These are phyloP conservation scores for Kandelia obovata DNA, from an alignment of 345 rosid species.

Conservation along the genomic window DNA sequence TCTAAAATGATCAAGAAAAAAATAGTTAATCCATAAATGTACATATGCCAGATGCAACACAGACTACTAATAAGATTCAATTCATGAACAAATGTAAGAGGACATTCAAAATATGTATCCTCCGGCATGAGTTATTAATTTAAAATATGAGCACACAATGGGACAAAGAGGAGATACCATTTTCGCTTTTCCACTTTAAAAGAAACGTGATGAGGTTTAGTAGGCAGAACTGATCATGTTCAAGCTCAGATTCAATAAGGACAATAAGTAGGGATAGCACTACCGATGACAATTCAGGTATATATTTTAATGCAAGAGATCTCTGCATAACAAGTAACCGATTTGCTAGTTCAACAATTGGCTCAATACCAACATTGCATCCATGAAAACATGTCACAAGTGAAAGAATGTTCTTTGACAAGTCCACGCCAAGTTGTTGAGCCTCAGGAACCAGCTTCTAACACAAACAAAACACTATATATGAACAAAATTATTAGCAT, in stretches of 20 bases:
- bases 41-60: neutral
- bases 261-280: conserved; percentile 49
- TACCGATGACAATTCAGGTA: conserved; percentile 46
- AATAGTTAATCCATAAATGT: neutral
- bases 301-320: conserved; percentile 56
- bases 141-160: neutral
- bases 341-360: conserved; percentile 51
- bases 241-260: conserved; percentile 64
- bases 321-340: conserved; percentile 58
- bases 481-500: neutral
- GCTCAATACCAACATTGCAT: conserved; percentile 38
- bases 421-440: conserved; percentile 56
- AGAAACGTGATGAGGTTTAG: conserved; percentile 61
- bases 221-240: conserved; percentile 73
- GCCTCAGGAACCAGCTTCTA: conserved; percentile 48
- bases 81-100: neutral
- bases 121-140: neutral
- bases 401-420: conserved; percentile 52
- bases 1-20: neutral
- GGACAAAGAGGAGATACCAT: conserved; percentile 42
- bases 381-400: conserved; percentile 36
- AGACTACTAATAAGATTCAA: neutral
- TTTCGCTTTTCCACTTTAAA: conserved; percentile 66
- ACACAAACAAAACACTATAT: conserved; percentile 16
- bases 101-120: too few relatives aligned